Conservation (phyloP, 164 flowering plant genomes). For the Kalanchoe fedtschenkoi region DNA sequence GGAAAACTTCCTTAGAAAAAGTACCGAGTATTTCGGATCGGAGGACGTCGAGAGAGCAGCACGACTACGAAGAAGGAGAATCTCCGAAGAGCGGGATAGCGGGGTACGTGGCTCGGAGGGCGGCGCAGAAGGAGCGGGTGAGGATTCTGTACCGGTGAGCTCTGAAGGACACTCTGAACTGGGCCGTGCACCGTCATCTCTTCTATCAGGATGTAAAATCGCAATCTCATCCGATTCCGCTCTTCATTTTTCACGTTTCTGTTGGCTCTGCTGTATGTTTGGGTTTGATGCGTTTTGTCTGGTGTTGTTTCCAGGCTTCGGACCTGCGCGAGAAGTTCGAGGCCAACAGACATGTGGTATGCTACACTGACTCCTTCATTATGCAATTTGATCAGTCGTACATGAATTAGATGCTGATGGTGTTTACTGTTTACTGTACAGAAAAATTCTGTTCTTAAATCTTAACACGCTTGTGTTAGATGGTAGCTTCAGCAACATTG, state of each 20-base stretch:
- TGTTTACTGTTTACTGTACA: too few relatives aligned
- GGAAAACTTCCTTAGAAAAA: too few relatives aligned
- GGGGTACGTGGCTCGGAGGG: too few relatives aligned
- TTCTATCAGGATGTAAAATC: conserved; percentile 66
- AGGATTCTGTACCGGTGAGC: conserved; percentile 81
- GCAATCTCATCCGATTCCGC: not conserved
- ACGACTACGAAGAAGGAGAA: too few relatives aligned
- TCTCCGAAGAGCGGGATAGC: too few relatives aligned
- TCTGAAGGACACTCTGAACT: conserved; percentile 86
- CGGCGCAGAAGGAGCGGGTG: too few relatives aligned
- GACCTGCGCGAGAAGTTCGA: conserved; percentile 70
- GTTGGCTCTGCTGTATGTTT: not conserved
- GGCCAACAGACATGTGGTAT: conserved; percentile 75
- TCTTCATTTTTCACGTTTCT: not conserved
- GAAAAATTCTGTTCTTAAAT: too few relatives aligned
- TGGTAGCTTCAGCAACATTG: too few relatives aligned
- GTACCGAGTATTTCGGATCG: too few relatives aligned
- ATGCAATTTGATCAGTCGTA: not conserved
- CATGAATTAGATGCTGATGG: too few relatives aligned
- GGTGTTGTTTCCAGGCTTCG: conserved; percentile 46
- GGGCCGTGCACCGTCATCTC: conserved; percentile 98
- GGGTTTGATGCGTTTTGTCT: not conserved
- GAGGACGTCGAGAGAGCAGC: too few relatives aligned
- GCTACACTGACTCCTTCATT: conserved; percentile 8
- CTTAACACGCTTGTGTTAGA: too few relatives aligned